Base-by-base conservation (phyloP, 2,329 filamentous ascomycete genomes). In the Epichloe sibirici region DNA sequence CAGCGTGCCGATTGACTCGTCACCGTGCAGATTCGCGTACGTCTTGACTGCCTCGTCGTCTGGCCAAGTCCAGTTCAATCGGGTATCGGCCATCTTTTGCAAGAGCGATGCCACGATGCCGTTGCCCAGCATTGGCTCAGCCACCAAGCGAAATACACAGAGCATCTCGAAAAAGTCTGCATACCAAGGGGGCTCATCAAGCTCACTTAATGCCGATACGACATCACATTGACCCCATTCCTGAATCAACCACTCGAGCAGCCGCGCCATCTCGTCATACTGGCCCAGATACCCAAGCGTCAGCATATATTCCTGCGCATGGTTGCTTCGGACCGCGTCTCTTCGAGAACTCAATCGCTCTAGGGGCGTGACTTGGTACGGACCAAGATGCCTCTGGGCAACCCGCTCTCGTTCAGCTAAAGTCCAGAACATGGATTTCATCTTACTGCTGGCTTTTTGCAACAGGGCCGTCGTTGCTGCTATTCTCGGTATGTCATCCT, bases 261-360 rank as follows among this genome's bases (percentile, higher is more conserved):
- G 66, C 4, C 68, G 69, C 5, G 76, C 71, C 62, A 88, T 79
- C 48, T 76, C 79, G 2, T 75, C 67, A 48, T 73, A 71, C 57
- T 88, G 80, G 38, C 75, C 76, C n/a, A 81, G 65, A 50, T 77
- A 74, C 1, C 78, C 84, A 23, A 89, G 69, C 1, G 79, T 74
- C 46, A 82, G 74, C 63, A 89, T 74, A 61, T 86, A 85, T 2
- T 71, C 69, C 58, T 85, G 79, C 1, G 61, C 66, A 13, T 67
- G 57, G 81, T 62, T 58, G 5, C 63, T 65, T 52, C 61, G 57
- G 40, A 68, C 62, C 2, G 63, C 62, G 53, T 71, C 69, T 49
- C 55, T 58, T 7, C 69, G 61, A 31, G 59, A 59, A 42, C 60
- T 58, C 62, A 70, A 64, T 9, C 59, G 57, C 9, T 69, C 68